Evolutionary conservation across 192 early-diverging fungal genomes (phyloP), one percentile per base, ranked within the genome.

Genomic region (Coemansia sp.): DNA sequence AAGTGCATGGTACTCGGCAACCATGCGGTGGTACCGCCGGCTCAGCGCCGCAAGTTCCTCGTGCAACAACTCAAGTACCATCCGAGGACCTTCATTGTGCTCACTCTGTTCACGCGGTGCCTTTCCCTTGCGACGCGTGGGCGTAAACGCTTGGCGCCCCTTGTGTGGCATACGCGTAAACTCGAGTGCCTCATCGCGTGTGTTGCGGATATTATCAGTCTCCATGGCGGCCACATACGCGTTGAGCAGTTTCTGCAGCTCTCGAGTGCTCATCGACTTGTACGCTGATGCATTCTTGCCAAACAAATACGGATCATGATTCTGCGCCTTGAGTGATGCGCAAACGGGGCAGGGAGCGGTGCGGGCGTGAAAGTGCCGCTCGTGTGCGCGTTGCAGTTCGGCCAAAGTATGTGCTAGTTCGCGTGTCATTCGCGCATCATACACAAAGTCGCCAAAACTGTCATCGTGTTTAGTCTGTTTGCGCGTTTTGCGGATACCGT

Each of bases 151-250:
- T 14, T 75, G 74, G 45, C 51, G 41, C 16, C 27, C 59, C 38
- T 43, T 53, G 7, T 35, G 12, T 1, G 13, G 13, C 62, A 54
- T 52, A 16, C 47, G 27, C 48, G 18, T 12, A 22, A 3, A 2
- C 8, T 5, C 37, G n/a, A 49, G 19, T 2, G 48, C 18, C 18
- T 49, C 48, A n/a, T 12, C 45, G 6, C n/a, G 50, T 1, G 53
- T 23, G 19, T 26, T 29, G 19, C 24, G 32, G 20, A 27, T 43
- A 54, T 64, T 54, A 59, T 70, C 71, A 12, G 62, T 61, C 58
- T 79, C 67, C 77, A 80, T 80, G 2, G 72, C 77, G 0, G 64
- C 62, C 9, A 80, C 77, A 38, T 80, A 80, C 3, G 77, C 72
- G 43, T 74, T 74, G 26, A 80, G 72, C 38, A 80, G 57, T 9